Evolutionary conservation across 2,329 filamentous ascomycete species (phyloP), one percentile per base, ranked within the genome.

Genomic region (Cadophora malorum): DNA sequence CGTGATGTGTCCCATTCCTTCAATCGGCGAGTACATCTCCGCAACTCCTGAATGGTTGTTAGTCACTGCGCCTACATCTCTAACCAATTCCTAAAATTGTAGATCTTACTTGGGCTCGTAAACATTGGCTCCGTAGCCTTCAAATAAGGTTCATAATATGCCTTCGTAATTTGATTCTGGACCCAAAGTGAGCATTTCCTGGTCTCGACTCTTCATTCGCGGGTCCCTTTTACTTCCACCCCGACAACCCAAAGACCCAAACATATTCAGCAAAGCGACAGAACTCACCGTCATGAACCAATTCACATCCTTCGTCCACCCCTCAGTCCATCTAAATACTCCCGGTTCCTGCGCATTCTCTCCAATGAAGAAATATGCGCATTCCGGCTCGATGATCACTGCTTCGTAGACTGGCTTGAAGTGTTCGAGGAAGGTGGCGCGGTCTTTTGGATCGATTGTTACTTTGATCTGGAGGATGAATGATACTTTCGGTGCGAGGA

Each of bases 321-420:
- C 79, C 68, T 82, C 80, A 25, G 81, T 77, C 79, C 79, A 82
- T 5, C 73, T 76, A 9, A 82, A 66, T 35, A 75, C 76, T 3
- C 80, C 80, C 0, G 80, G 79, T 19, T 80, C 76, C 21, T 79
- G 76, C 0, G 73, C 71, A 66, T 73, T 74, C 67, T 76, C 76
- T 52, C 79, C 82, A 28, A 83, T 72, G 70, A 83, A 78, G 70
- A 84, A 83, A 73, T 81, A 83, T 0, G 78, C 76, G 69, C 79
- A 81, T 65, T 83, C 80, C 1, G 81, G 79, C 73, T 84, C 82
- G 2, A 76, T 78, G 8, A 77, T 72, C 6, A 83, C 79, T n/a
- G 71, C 71, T 50, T 82, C 79, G 67, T 81, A 83, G 31, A 76
- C 75, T 1, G 78, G 75, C 35, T 80, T 80, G 65, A 81, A 79